Evolutionary conservation across 495 filamentous ascomycete species (phyloP).

Genomic region (Aspergillus indologenus): DNA sequence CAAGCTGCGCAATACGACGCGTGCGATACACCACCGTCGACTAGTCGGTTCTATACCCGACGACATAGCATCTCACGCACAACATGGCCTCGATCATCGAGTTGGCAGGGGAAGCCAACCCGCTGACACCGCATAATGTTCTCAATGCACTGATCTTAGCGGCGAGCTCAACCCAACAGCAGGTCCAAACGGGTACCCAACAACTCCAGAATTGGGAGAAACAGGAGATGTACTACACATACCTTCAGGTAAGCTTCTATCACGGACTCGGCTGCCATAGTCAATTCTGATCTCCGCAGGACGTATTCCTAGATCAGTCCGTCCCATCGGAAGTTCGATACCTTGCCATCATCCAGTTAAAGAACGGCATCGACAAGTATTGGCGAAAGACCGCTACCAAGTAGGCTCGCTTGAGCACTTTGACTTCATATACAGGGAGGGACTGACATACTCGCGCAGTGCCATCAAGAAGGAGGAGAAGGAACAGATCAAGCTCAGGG

Average conservation of each 20-base stretch:
- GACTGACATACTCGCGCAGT: conserved; percentile 38
- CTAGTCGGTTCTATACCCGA: neutral
- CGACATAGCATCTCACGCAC: conserved; percentile 5
- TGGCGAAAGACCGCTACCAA: conserved; percentile 75
- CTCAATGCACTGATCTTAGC: conserved; percentile 69
- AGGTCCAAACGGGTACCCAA: conserved; percentile 73
- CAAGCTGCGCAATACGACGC: neutral
- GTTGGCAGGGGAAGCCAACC: conserved; percentile 58
- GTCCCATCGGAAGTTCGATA: conserved; percentile 74
- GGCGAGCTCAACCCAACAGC: conserved; percentile 66
- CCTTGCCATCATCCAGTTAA: conserved; percentile 88
- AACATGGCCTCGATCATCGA: conserved; percentile 49
- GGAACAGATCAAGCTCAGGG: conserved; percentile 64
- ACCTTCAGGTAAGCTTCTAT: conserved; percentile 60
- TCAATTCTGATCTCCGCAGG: conserved; percentile 39
- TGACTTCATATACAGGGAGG: neutral
- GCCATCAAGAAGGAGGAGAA: conserved; percentile 75
- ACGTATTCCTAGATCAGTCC: conserved; percentile 72
- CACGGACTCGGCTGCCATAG: neutral
- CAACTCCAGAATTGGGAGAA: conserved; percentile 87
- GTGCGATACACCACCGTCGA: neutral
- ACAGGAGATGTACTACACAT: conserved; percentile 67
- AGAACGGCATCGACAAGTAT: conserved; percentile 92
- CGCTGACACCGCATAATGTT: conserved; percentile 64
- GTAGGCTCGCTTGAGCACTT: conserved; percentile 31